Conservation (phyloP, 2,329 filamentous ascomycete genomes). For the Proliferodiscus dingleyae region DNA sequence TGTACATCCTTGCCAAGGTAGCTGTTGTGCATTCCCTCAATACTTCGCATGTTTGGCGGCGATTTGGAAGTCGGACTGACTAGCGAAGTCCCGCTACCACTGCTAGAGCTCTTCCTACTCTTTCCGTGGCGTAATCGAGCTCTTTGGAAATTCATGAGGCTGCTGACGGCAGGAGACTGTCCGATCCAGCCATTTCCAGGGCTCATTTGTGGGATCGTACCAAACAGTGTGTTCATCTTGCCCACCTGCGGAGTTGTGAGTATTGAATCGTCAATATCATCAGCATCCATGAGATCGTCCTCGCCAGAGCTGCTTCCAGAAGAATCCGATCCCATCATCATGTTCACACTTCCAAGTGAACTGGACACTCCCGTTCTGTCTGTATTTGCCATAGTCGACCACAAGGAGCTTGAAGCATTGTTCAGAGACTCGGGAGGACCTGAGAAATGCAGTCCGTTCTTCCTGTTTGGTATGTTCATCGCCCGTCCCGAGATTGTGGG, state of each 20-base stretch:
- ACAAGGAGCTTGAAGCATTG: slow-evolving; percentile 52
- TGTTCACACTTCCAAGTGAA: slow-evolving; percentile 49
- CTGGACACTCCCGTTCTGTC: slow-evolving; percentile 72
- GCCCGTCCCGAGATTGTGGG: slow-evolving; percentile 73
- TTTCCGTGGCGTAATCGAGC: slow-evolving; percentile 54
- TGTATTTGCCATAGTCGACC: slow-evolving; percentile 64
- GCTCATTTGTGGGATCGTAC: slow-evolving; percentile 38
- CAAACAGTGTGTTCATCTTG: slow-evolving; percentile 49
- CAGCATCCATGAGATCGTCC: slow-evolving; percentile 66
- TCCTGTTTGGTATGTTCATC: slow-evolving; percentile 56
- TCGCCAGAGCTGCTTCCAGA: slow-evolving; percentile 69
- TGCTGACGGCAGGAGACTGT: slow-evolving; percentile 67
- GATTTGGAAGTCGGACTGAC: slow-evolving; percentile 69
- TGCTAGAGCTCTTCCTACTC: slow-evolving; percentile 63
- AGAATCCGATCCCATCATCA: slow-evolving; percentile 75
- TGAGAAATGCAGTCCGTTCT: slow-evolving; percentile 42
- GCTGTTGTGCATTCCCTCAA: slow-evolving; percentile 32
- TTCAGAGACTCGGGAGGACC: slow-evolving; percentile 60
- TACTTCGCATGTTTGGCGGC: slow-evolving; percentile 53
- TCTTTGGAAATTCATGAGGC: slow-evolving; percentile 73
- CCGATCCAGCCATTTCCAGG: slow-evolving; percentile 59
- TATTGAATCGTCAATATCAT: slow-evolving; percentile 71
- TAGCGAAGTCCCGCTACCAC: slow-evolving; percentile 66
- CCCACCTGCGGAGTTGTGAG: slow-evolving; percentile 75
- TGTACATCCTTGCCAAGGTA: slow-evolving; percentile 50